phyloP scores from a whole-genome alignment of 495 filamentous ascomycete species.

The Penicillium egyptiacum region DNA sequence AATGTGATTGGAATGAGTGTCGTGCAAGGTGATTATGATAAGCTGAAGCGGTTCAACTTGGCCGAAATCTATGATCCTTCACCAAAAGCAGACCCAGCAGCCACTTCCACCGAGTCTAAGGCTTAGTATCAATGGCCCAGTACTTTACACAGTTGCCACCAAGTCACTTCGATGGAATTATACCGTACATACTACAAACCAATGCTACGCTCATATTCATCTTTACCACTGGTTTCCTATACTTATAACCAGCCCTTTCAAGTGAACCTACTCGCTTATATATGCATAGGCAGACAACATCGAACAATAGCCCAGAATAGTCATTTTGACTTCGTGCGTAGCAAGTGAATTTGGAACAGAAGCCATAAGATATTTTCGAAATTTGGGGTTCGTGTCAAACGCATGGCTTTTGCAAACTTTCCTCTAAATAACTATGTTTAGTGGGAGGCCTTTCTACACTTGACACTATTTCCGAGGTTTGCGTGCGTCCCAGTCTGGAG shows the following conservation, averaged over 20 bases:
- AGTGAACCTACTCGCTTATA: neutral
- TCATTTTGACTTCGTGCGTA: neutral
- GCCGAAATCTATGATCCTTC: constrained; percentile 61
- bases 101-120: constrained; percentile 5
- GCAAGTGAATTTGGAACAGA: neutral
- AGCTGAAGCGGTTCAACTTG: constrained; percentile 70
- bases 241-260: neutral
- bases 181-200: neutral
- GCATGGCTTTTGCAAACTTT: neutral
- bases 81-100: constrained; percentile 21
- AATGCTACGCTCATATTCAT: neutral
- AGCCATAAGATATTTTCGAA: neutral
- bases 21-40: constrained; percentile 66
- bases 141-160: neutral
- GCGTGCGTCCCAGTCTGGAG: neutral
- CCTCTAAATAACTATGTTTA: neutral
- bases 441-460: no score
- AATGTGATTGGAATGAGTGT: constrained; percentile 80
- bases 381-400: neutral
- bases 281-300: neutral
- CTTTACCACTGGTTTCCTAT: neutral
- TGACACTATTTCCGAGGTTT: neutral
- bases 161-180: neutral
- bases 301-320: neutral
- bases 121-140: neutral